A percentile compares a stretch with the other conserved stretches of the same genome.
Conservation (phyloP, 2,329 filamentous ascomycete species). For the Diplodia sapinea region DNA sequence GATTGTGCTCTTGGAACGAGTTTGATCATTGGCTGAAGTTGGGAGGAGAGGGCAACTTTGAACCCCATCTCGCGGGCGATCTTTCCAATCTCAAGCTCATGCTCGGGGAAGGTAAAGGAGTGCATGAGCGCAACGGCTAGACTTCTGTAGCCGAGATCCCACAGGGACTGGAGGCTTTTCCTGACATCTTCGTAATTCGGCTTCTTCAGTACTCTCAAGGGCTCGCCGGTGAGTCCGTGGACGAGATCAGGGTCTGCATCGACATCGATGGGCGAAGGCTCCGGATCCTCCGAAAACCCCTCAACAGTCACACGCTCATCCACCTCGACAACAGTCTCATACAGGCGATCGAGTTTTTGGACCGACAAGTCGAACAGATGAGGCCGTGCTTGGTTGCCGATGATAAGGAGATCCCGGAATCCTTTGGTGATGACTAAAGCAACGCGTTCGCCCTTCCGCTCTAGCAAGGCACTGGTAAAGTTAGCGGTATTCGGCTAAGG, state of each 20-base stretch:
- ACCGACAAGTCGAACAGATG: conserved; percentile 39
- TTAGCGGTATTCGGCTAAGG: background rate
- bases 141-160: conserved; percentile 55
- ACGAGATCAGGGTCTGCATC: conserved; percentile 33
- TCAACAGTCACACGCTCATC: conserved; percentile 40
- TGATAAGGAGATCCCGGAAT: conserved; percentile 69
- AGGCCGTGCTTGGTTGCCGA: conserved; percentile 39
- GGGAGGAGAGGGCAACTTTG: conserved; percentile 39
- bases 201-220: conserved; percentile 39
- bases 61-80: conserved; percentile 43
- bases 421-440: conserved; percentile 38
- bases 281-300: conserved; percentile 36
- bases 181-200: conserved; percentile 56
- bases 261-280: conserved; percentile 23
- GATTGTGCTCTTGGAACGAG: conserved; percentile 38
- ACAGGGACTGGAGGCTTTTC: conserved; percentile 55
- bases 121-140: conserved; percentile 46
- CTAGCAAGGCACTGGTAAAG: conserved; percentile 36
- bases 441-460: conserved; percentile 33
- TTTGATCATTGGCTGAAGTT: conserved; percentile 39
- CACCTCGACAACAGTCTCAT: conserved; percentile 36
- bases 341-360: conserved; percentile 36
- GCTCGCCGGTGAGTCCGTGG: conserved; percentile 57
- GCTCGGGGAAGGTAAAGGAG: conserved; percentile 43
- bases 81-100: conserved; percentile 40